Percentiles rank a stretch among this genome's conserved stretches.
Conservation (phyloP, 768 basidiomycete species). For the Leccinum fibrillosum region DNA sequence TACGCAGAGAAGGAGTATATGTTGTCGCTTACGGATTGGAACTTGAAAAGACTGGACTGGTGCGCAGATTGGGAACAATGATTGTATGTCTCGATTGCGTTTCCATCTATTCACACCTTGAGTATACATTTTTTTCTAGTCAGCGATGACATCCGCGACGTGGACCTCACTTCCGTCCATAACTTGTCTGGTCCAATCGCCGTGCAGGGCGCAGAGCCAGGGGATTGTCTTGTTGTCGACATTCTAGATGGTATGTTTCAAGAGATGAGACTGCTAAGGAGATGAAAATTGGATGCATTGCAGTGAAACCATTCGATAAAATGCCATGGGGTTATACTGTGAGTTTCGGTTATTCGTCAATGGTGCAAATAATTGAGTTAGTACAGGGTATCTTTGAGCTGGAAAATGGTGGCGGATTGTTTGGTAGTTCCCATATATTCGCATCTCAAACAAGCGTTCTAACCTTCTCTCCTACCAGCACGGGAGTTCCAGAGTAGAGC, state of each 20-base stretch:
- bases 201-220: conserved; percentile 73
- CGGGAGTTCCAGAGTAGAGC: conserved; percentile 68
- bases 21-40: not conserved
- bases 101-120: not conserved
- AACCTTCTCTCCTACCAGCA: conserved; percentile 32
- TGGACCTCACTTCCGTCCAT: conserved; percentile 65
- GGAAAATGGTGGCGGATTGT: conserved; percentile 69
- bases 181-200: conserved; percentile 76
- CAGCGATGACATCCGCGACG: conserved; percentile 64
- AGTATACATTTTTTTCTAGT: conserved; percentile 28
- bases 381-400: conserved; percentile 69
- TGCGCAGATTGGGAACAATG: conserved; percentile 75
- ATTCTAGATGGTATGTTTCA: conserved; percentile 60
- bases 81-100: conserved; percentile 40
- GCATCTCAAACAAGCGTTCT: not conserved
- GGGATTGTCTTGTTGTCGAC: conserved; percentile 77
- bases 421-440: conserved; percentile 40
- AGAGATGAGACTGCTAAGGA: not conserved
- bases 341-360: conserved; percentile 4
- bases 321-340: conserved; percentile 84
- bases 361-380: not conserved
- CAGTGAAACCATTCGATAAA: conserved; percentile 64
- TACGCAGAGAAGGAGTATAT: not conserved
- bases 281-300: not conserved
- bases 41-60: conserved; percentile 65